Evolutionary conservation across 73 alveolate species (phyloP), one percentile per base, ranked within the genome.

Genomic region (Tetrahymena thermophila): DNA sequence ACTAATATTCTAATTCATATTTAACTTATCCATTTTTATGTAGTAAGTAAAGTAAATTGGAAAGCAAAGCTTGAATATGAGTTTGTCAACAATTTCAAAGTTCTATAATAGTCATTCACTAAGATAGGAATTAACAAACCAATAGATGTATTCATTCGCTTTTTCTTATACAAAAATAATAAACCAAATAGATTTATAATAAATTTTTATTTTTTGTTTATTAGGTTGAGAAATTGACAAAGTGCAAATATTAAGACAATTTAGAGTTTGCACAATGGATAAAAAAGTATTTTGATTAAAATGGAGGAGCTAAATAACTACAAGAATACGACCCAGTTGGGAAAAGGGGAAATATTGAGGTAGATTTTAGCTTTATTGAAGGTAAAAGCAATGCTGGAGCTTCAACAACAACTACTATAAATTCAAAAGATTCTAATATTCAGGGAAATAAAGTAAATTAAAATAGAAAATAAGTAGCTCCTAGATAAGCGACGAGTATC

Each of bases 11-110:
- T 31, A 28, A 1, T 95, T 4, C 19, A n/a, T 37, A 25, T 35
- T 37, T n/a, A 3, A 42, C 34, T 13, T n/a, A 35, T 85, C 15
- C 85, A 25, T 35, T 28, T 21, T 10, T 50, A 43, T 85, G 93
- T 85, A 34, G 55, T 95, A 44, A n/a, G 17, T 50, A 95, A 95
- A 85, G 95, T 95, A 5, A 95, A 95, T 89, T 95, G 97, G 97
- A 95, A 83, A 95, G 97, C 97, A 10, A 95, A 95, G 42, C 93
- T 85, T 34, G 97, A 95, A 58, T 95, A 95, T 89, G 97, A 95
- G 15, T 95, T 85, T 55, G 97, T 95, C 43, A 95, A 50, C 57
- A 95, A 95, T 85, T 95, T 95, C 94, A 95, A 95, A 35, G 94
- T 95, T 15, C 42, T 95, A 13, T 28, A 95, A 85, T 89, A 95